phyloP scores from a whole-genome alignment of 1,284 basidiomycete genomes.

The Sporisorium graminicola region DNA sequence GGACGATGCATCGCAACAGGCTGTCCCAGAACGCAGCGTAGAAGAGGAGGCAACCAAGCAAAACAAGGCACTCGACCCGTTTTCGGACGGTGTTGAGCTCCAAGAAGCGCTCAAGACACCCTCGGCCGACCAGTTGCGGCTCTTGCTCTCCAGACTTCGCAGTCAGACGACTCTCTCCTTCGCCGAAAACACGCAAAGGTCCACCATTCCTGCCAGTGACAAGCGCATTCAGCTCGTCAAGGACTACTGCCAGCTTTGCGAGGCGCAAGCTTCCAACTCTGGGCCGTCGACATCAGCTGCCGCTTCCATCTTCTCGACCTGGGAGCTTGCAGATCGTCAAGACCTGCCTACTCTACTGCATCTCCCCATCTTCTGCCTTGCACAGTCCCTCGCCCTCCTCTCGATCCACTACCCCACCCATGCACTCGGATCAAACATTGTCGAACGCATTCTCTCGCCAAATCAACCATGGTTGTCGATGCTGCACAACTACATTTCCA shows the following conservation, averaged over 20 bases:
- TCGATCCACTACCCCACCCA: conserved; percentile 63
- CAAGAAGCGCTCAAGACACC: conserved; percentile 40
- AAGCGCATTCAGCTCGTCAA: conserved; percentile 43
- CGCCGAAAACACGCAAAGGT: conserved; percentile 39
- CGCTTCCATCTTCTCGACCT: conserved; percentile 39
- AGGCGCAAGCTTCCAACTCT: conserved; percentile 36
- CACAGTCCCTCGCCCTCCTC: conserved; percentile 60
- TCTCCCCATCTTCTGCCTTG: conserved; percentile 57
- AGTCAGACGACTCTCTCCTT: conserved; percentile 40
- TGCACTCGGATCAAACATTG: conserved; percentile 53
- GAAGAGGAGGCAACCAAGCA: conserved; percentile 4
- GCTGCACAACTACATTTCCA: conserved; percentile 54
- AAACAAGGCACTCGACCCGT: conserved; percentile 28
- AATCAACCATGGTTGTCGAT: conserved; percentile 51
- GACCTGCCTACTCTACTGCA: conserved; percentile 47
- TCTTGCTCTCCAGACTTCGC: conserved; percentile 40
- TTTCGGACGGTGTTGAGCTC: conserved; percentile 34
- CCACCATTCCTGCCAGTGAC: conserved; percentile 41
- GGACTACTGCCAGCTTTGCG: conserved; percentile 49
- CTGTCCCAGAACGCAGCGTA: conserved; percentile 2
- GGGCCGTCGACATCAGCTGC: conserved; percentile 28
- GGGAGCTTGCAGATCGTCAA: conserved; percentile 49
- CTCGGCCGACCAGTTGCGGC: conserved; percentile 42
- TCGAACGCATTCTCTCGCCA: conserved; percentile 50
- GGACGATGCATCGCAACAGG: conserved; percentile 16